Evolutionary conservation across 257 asterid species (phyloP).

Genomic region (Datura wrightii): DNA sequence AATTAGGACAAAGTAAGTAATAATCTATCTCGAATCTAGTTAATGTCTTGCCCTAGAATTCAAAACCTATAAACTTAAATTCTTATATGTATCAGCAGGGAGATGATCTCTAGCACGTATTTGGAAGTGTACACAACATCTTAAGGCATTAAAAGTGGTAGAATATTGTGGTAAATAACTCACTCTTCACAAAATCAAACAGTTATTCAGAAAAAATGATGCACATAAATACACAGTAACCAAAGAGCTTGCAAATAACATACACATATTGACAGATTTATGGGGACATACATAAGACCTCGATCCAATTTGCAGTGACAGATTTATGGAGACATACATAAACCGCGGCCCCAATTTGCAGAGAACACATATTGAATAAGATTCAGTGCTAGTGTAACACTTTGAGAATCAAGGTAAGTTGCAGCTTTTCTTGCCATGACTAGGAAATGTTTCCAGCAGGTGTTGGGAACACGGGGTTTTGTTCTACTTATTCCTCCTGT

Average conservation of each 20-base stretch:
- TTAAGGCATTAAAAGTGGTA: neutral
- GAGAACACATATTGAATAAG: neutral
- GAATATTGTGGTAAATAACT: neutral
- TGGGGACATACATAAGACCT: neutral
- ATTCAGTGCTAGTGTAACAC: neutral
- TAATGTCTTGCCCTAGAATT: too few species aligned
- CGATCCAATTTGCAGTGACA: neutral
- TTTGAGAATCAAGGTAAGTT: conserved; percentile 20
- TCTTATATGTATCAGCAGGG: neutral
- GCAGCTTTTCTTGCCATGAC: conserved; percentile 1
- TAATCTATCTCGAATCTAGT: neutral
- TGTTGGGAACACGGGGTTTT: neutral
- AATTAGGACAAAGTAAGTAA: neutral
- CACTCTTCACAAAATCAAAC: neutral
- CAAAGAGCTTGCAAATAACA: neutral
- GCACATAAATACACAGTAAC: neutral
- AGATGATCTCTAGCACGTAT: neutral
- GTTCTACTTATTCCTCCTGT: conserved; percentile 36
- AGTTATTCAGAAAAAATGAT: neutral
- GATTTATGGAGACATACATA: neutral
- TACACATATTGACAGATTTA: neutral
- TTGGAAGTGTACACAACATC: neutral
- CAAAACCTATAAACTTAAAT: neutral
- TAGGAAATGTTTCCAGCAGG: neutral
- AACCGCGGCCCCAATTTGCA: neutral